A percentile compares a stretch with the other conserved stretches of the same genome.
These are phyloP conservation scores for Pichia terricola DNA, from an alignment of 1,139 yeast genomes.

Conservation along the genomic window DNA sequence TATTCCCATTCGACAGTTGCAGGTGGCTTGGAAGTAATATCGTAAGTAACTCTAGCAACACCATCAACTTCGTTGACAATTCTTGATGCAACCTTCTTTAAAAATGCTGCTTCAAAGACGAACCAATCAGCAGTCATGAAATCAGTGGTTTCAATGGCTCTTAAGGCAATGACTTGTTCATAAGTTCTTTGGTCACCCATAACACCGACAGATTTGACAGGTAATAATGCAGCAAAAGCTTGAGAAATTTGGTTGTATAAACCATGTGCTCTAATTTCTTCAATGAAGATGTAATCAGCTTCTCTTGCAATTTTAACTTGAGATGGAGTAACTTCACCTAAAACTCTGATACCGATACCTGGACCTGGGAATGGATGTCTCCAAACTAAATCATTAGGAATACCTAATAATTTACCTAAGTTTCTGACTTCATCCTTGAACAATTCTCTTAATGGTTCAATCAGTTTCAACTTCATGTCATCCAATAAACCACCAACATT, in stretches of 20 bases:
- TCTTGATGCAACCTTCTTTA: constrained; percentile 89
- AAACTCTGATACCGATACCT: constrained; percentile 95
- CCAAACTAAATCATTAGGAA: constrained; percentile 96
- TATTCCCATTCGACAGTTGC: constrained; percentile 99
- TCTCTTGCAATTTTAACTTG: constrained; percentile 96
- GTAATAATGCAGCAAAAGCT: constrained; percentile 94
- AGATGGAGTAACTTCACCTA: constrained; percentile 89
- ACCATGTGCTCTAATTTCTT: constrained; percentile 90
- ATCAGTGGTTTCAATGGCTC: constrained; percentile 96
- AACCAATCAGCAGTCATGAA: constrained; percentile 99
- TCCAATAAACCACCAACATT: constrained; percentile 97
- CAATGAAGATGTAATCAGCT: constrained; percentile 92
- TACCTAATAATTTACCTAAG: constrained; percentile 88
- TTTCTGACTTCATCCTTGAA: constrained; percentile 98
- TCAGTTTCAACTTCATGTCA: constrained; percentile 94
- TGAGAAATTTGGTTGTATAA: constrained; percentile 88
- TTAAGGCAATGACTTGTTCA: constrained; percentile 96
- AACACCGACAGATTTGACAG: constrained; percentile 98
- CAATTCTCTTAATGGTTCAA: constrained; percentile 96
- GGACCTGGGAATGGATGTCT: constrained; percentile 99
- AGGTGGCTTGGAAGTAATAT: constrained; percentile 97
- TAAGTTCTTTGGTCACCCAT: constrained; percentile 99
- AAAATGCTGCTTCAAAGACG: constrained; percentile 84
- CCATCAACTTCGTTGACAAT: constrained; percentile 98
- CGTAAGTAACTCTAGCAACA: constrained; percentile 98